Evolutionary conservation across 2,329 filamentous ascomycete genomes (phyloP), one percentile per base, ranked within the genome.

Genomic region (Scolecobasidium constrictum): DNA sequence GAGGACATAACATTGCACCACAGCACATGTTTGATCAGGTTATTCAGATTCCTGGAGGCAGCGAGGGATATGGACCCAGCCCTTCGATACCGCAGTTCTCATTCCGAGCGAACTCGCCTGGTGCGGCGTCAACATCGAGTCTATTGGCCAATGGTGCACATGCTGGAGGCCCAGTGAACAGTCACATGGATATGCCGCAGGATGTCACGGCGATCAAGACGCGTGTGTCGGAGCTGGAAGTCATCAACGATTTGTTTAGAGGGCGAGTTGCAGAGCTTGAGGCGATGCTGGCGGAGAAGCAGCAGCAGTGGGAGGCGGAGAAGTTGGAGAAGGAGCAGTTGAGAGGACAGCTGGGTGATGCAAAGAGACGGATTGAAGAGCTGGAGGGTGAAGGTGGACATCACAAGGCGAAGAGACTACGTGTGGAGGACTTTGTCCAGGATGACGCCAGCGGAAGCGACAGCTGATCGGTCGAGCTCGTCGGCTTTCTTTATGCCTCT

Each of bases 171-270:
- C 69, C 77, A 4, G 77, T 83, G 1, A 82, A 86, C 56, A 82
- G 81, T 3, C 86, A 86, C 59, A 85, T 94, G 56, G 80, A 84
- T 47, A 73, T 94, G 18, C 69, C 86, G 41, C 81, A 82, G 2
- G 77, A 81, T 48, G 94, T 94, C 60, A 84, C 84, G 4, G 82
- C 80, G 40, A 71, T 96, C n/a, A 94, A 93, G 66, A 98, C 92
- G 1, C 81, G 92, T 34, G 90, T 98, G 23, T 92, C 82, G 52
- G 92, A 98, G 61, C 73, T 98, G 18, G 92, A 98, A 59, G 76
- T 98, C 41, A 95, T 98, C 68, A 95, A 79, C 54, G 74, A 80
- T 42, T 63, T 84, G 16, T 84, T 83, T 59, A 66, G 68, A 36
- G 80, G 82, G 47, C 65, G 67, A 9, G 78, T 95, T 33, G 62